Percentiles rank a stretch among this genome's conserved stretches.
Conservation (phyloP, 179 eudicot genomes). For the Silene coronaria region DNA sequence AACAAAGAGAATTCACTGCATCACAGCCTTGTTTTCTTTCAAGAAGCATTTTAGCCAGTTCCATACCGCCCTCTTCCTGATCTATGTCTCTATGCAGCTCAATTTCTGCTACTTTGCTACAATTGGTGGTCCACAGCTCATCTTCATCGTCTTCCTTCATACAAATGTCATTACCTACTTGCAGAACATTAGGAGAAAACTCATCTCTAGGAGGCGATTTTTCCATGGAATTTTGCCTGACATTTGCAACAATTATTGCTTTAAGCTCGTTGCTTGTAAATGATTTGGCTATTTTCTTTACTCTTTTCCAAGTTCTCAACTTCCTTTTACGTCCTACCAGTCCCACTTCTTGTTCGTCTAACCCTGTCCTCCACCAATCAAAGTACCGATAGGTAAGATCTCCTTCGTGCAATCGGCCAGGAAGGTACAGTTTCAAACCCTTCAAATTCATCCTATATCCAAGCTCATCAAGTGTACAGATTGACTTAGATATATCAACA, state of each 20-base stretch:
- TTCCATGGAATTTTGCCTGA: neutral
- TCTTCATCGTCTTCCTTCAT: no score
- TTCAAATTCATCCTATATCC: constrained; percentile 1
- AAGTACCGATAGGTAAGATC: constrained; percentile 24
- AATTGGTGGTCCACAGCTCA: no score
- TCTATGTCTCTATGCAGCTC: no score
- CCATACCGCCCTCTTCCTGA: no score
- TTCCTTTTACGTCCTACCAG: neutral
- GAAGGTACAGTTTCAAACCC: constrained; percentile 25
- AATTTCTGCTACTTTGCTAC: no score
- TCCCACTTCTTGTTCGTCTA: neutral
- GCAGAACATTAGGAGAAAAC: neutral
- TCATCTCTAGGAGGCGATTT: neutral
- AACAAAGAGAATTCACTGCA: no score
- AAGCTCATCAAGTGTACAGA: neutral
- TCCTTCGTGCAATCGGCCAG: constrained; percentile 24
- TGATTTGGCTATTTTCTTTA: neutral
- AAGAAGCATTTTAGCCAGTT: no score
- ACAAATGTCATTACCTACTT: neutral
- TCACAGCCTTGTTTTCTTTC: no score
- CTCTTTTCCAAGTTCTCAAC: neutral
- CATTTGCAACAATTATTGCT: no score
- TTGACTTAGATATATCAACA: neutral
- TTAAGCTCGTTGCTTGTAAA: neutral
- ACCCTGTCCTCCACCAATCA: constrained; percentile 29